Evolutionary conservation across 345 rosid genomes (phyloP).

Genomic region (Cardamine occulta): DNA sequence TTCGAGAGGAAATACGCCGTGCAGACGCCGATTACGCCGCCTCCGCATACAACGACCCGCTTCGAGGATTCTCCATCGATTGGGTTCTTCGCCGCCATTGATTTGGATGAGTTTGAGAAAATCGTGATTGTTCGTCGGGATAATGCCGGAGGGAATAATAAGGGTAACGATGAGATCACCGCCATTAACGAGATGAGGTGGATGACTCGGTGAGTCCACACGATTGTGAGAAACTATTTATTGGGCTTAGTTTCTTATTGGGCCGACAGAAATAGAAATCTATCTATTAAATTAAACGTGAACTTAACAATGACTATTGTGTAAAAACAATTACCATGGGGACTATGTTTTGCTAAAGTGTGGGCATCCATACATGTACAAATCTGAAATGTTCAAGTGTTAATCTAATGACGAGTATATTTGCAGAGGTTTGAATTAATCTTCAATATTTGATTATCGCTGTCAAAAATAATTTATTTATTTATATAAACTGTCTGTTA

Average conservation of each 20-base stretch:
- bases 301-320: too few species aligned
- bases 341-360: too few species aligned
- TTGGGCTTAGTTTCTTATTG: constrained; percentile 16
- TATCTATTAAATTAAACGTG: neutral
- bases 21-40: constrained; percentile 89
- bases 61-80: constrained; percentile 30
- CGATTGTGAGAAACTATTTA: constrained; percentile 3
- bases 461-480: neutral
- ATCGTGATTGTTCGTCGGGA: constrained; percentile 15
- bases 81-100: constrained; percentile 38
- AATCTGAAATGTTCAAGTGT: too few species aligned
- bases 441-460: neutral
- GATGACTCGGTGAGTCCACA: constrained; percentile 31
- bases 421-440: too few species aligned
- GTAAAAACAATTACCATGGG: neutral
- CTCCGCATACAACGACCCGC: constrained; percentile 73
- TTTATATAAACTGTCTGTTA: neutral
- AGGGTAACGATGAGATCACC: constrained; percentile 19
- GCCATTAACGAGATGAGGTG: constrained; percentile 35
- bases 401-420: too few species aligned
- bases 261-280: neutral
- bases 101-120: constrained; percentile 37
- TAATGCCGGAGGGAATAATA: neutral
- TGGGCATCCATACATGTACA: too few species aligned
- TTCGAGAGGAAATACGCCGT: constrained; percentile 83